Evolutionary conservation across 2,329 filamentous ascomycete genomes (phyloP).

Genomic region (Diaporthe sp.): DNA sequence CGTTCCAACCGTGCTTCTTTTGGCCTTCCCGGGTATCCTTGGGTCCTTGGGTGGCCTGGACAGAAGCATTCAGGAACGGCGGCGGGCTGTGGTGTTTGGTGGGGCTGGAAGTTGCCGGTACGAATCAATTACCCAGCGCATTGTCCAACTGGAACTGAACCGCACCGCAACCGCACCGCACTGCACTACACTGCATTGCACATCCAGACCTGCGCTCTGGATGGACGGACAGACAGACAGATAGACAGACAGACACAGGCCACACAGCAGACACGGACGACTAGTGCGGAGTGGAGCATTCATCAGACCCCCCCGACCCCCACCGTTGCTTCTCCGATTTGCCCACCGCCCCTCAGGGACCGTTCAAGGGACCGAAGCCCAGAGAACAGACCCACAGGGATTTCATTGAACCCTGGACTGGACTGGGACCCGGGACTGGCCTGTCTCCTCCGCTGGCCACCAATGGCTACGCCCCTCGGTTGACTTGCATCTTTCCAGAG

Average conservation of each 20-base stretch:
- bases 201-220: too few species aligned
- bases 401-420: constrained; percentile 30
- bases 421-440: constrained; percentile 15
- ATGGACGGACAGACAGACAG: background rate
- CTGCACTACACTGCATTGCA: background rate
- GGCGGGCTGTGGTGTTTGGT: constrained; percentile 5
- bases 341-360: constrained; percentile 31
- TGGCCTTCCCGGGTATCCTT: background rate
- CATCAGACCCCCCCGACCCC: constrained; percentile 25
- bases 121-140: background rate
- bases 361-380: constrained; percentile 30
- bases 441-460: constrained; percentile 25
- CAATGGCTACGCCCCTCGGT: constrained; percentile 4
- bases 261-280: constrained; percentile 10
- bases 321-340: constrained; percentile 33
- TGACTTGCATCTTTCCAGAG: constrained; percentile 12
- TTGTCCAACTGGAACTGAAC: constrained; percentile 7
- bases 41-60: background rate
- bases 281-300: constrained; percentile 10
- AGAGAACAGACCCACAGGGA: constrained; percentile 24
- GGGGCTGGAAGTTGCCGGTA: constrained; percentile 32
- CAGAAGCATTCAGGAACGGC: constrained; percentile 1
- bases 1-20: background rate
- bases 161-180: background rate
- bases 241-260: background rate